Conservation (phyloP, 1,284 basidiomycete species). For the Ceratobasidium papillatum region DNA sequence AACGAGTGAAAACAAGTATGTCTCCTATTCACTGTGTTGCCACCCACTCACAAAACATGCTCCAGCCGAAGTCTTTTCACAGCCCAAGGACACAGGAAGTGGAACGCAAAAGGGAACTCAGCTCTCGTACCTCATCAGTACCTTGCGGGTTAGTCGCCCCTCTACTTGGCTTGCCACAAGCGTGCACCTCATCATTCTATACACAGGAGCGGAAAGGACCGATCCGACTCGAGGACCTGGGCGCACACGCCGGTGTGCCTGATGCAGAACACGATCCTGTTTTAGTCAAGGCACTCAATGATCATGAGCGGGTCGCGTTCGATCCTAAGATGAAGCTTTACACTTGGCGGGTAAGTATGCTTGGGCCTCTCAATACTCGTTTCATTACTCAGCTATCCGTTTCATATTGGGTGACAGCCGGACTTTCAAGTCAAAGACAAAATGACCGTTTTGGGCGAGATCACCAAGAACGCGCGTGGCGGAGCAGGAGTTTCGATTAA, state of each 20-base stretch:
- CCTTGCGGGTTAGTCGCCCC: conserved; percentile 68
- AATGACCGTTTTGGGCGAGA: conserved; percentile 79
- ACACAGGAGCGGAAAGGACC: conserved; percentile 70
- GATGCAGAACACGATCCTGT: conserved; percentile 72
- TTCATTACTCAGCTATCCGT: background rate
- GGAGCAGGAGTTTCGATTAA: conserved; percentile 86
- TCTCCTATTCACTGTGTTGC: conserved; percentile 43
- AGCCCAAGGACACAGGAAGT: conserved; percentile 83
- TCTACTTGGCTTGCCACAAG: background rate
- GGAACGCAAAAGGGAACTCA: conserved; percentile 87
- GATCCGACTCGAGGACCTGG: conserved; percentile 84
- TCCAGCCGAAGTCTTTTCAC: conserved; percentile 68
- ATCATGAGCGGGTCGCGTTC: conserved; percentile 79
- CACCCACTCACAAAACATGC: conserved; percentile 53
- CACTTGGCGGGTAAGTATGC: conserved; percentile 68
- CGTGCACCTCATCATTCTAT: background rate
- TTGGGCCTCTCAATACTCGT: background rate
- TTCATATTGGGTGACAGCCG: conserved; percentile 60
- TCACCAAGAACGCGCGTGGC: conserved; percentile 78
- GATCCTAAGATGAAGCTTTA: conserved; percentile 86
- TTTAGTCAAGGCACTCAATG: conserved; percentile 78
- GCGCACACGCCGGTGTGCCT: conserved; percentile 78
- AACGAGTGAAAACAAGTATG: conserved; percentile 70
- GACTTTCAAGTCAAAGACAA: conserved; percentile 88
- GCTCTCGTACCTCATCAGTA: conserved; percentile 82